Percentiles rank a stretch among this genome's conserved stretches.
phyloP scores from a whole-genome alignment of 495 filamentous ascomycete genomes.

The Opeltia flavorubescens region DNA sequence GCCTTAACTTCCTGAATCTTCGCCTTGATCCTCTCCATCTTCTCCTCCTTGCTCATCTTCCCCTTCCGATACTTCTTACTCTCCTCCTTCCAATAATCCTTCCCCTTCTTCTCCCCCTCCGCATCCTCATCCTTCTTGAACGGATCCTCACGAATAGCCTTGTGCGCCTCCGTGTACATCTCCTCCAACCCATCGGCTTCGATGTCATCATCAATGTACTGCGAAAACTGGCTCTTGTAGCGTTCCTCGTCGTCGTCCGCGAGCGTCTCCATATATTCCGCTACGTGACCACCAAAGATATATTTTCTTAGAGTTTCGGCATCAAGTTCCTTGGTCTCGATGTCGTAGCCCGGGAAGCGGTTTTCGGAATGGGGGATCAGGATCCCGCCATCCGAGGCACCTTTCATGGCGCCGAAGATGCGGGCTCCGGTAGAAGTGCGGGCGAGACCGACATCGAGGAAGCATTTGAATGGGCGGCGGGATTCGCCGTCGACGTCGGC shows the following conservation, averaged over 20 bases:
- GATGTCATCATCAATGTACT: conserved; percentile 92
- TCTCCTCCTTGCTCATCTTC: conserved; percentile 73
- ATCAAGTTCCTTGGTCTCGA: conserved; percentile 94
- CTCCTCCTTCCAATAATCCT: conserved; percentile 92
- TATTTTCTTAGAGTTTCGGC: conserved; percentile 95
- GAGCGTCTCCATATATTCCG: conserved; percentile 99
- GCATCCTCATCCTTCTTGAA: conserved; percentile 78
- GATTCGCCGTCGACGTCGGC: conserved; percentile 68
- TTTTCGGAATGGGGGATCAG: conserved; percentile 95
- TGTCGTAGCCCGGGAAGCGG: conserved; percentile 97
- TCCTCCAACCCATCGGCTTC: conserved; percentile 98
- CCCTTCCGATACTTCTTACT: conserved; percentile 66
- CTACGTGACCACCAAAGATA: conserved; percentile 96
- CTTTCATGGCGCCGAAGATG: conserved; percentile 99
- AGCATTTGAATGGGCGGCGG: conserved; percentile 96
- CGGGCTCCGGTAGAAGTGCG: conserved; percentile 96
- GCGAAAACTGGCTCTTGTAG: conserved; percentile 92
- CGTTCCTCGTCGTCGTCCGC: conserved; percentile 99
- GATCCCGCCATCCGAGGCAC: conserved; percentile 95
- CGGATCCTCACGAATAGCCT: conserved; percentile 93
- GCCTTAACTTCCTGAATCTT: conserved; percentile 67
- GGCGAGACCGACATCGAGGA: conserved; percentile 92
- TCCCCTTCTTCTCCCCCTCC: conserved; percentile 29
- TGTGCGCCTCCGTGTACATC: conserved; percentile 86
- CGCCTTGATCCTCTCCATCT: conserved; percentile 62